phyloP scores from a whole-genome alignment of 2,329 filamentous ascomycete genomes.

The Monosporascus sp. region DNA sequence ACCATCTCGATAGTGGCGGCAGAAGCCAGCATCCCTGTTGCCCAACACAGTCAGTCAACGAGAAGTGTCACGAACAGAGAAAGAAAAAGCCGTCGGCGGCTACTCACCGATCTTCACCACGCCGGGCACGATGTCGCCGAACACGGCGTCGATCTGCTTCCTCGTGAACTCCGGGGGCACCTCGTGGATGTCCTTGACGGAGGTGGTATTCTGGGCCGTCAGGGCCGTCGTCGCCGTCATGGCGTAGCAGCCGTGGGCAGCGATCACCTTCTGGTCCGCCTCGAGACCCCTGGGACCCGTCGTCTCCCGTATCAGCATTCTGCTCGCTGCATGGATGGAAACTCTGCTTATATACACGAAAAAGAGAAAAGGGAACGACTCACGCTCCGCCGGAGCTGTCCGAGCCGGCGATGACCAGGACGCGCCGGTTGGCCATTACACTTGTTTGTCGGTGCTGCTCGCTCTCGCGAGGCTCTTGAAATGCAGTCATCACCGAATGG shows the following conservation, averaged over 20 bases:
- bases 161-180: slow-evolving; percentile 73
- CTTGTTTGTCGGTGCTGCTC: neutral
- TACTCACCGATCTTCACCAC: slow-evolving; percentile 82
- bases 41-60: neutral
- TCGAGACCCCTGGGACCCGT: slow-evolving; percentile 67
- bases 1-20: slow-evolving; percentile 64
- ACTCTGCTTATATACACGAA: too few species aligned
- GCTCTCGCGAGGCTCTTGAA: neutral
- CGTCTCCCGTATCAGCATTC: too few species aligned
- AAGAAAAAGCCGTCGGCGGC: neutral
- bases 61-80: neutral
- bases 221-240: slow-evolving; percentile 94
- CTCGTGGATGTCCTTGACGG: slow-evolving; percentile 75
- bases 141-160: slow-evolving; percentile 79
- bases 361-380: slow-evolving; percentile 28
- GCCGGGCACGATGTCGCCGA: slow-evolving; percentile 80
- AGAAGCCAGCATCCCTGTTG: slow-evolving; percentile 74
- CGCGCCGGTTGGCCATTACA: slow-evolving; percentile 30
- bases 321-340: too few species aligned
- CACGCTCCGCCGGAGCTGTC: slow-evolving; percentile 73
- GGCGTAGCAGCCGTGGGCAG: slow-evolving; percentile 87
- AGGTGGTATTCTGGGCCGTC: slow-evolving; percentile 91
- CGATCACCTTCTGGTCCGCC: slow-evolving; percentile 91
- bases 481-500: neutral
- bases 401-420: slow-evolving; percentile 67